Percentiles rank a stretch among this genome's conserved stretches.
phyloP scores from a whole-genome alignment of 176 grass and related monocot genomes.

The Oryza longistaminata region DNA sequence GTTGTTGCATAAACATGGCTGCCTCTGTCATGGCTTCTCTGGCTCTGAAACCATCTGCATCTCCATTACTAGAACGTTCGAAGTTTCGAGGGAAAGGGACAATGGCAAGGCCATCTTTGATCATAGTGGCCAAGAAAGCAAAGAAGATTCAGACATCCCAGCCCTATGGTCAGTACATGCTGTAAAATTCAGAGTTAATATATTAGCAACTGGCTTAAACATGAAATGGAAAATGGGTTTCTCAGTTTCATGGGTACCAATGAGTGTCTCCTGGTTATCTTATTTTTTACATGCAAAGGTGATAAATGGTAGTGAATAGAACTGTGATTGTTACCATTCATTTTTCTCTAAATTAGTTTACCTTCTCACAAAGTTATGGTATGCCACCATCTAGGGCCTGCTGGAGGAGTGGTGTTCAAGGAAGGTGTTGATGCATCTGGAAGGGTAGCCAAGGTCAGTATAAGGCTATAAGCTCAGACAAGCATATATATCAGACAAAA shows the following conservation, averaged over 20 bases:
- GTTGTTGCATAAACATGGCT: conserved; percentile 7
- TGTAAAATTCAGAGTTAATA: background rate
- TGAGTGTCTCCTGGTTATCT: background rate
- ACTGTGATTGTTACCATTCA: background rate
- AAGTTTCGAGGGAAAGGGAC: background rate
- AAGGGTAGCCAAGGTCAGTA: conserved; percentile 40
- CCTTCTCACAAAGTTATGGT: conserved; percentile 13
- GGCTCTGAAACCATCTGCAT: conserved; percentile 28
- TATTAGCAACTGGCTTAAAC: background rate
- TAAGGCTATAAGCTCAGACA: background rate
- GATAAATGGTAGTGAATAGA: background rate
- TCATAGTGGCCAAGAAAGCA: conserved; percentile 29
- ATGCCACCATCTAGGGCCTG: conserved; percentile 32
- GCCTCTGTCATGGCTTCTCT: conserved; percentile 23
- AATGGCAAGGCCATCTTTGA: conserved; percentile 9
- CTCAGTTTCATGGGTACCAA: background rate
- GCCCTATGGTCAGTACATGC: conserved; percentile 43
- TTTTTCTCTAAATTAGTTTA: background rate
- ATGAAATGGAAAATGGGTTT: background rate
- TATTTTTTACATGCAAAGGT: background rate
- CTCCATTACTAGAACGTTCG: background rate
- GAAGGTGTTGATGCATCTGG: conserved; percentile 43
- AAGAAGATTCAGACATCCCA: conserved; percentile 60
- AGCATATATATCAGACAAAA: background rate
- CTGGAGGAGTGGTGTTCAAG: conserved; percentile 35